Conservation (phyloP, 169 alveolate genomes). For the Plasmodium vivax region DNA sequence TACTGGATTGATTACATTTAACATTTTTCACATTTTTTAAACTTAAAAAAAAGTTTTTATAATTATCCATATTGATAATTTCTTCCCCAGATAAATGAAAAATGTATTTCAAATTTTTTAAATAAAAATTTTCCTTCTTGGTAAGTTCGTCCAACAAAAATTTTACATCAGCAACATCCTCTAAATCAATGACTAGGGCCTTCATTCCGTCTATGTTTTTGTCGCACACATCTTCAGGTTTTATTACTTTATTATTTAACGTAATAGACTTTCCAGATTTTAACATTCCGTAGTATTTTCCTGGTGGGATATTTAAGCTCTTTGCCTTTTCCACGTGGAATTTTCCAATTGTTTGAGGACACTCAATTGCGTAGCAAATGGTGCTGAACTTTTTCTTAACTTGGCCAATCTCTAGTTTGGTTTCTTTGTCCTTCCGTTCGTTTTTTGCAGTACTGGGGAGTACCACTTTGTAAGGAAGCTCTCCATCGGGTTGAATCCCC, state of each 20-base stretch:
- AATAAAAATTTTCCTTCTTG: constrained; percentile 21
- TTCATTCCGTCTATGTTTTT: constrained; percentile 84
- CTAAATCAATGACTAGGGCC: constrained; percentile 64
- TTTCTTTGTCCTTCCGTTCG: background rate
- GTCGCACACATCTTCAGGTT: constrained; percentile 89
- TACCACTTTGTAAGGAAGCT: background rate
- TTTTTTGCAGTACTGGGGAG: background rate
- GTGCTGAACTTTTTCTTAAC: background rate
- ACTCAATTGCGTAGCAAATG: constrained; percentile 74
- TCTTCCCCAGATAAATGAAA: constrained; percentile 61
- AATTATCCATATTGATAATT: constrained; percentile 20
- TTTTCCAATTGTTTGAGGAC: constrained; percentile 81
- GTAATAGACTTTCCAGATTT: constrained; percentile 88
- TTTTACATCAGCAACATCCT: constrained; percentile 15
- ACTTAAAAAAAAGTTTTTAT: constrained; percentile 49
- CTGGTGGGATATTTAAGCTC: constrained; percentile 86
- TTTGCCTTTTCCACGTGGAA: constrained; percentile 86
- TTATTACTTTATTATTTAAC: constrained; percentile 82
- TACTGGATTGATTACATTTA: constrained; percentile 57
- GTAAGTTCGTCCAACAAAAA: constrained; percentile 4
- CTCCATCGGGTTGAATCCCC: background rate
- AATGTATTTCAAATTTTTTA: constrained; percentile 66
- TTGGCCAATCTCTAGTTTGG: background rate
- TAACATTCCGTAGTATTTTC: constrained; percentile 89
- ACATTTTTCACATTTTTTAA: constrained; percentile 66